Evolutionary conservation across 192 early-diverging fungal genomes (phyloP).

Genomic region (Powellomyces hirtus): DNA sequence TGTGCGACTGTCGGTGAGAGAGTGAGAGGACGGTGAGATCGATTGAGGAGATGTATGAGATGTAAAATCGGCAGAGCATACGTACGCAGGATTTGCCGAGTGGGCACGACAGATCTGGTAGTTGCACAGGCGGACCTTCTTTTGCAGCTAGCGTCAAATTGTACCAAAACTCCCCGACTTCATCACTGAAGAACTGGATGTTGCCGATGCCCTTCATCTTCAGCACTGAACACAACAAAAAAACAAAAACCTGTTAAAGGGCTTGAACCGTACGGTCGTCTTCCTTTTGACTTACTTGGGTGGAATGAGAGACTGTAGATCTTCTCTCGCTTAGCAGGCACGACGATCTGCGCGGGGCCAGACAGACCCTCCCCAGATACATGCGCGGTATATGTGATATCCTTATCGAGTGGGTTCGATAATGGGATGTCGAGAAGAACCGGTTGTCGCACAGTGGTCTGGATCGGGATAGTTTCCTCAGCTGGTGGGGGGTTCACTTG

Average conservation of each 20-base stretch:
- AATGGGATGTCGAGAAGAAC: slow-evolving; percentile 36
- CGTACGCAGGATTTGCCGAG: slow-evolving; percentile 40
- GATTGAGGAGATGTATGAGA: not conserved
- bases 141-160: slow-evolving; percentile 37
- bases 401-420: slow-evolving; percentile 38
- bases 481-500: slow-evolving; percentile 30
- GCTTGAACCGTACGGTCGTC: not conserved
- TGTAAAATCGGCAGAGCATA: not conserved
- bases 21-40: too few relatives aligned
- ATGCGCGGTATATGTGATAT: slow-evolving; percentile 26
- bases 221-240: too few relatives aligned
- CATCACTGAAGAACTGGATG: slow-evolving; percentile 39
- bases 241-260: not conserved
- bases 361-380: slow-evolving; percentile 36
- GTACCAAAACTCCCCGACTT: slow-evolving; percentile 57
- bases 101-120: slow-evolving; percentile 39
- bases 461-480: slow-evolving; percentile 33
- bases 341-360: slow-evolving; percentile 19
- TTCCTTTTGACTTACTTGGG: slow-evolving; percentile 46
- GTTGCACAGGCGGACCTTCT: slow-evolving; percentile 35
- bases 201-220: slow-evolving; percentile 23
- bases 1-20: slow-evolving; percentile 15
- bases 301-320: slow-evolving; percentile 38
- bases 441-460: slow-evolving; percentile 30
- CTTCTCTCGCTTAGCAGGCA: slow-evolving; percentile 29